Evolutionary conservation across 116 monocot genomes (phyloP).

Genomic region (Papilionanthe hybrid): DNA sequence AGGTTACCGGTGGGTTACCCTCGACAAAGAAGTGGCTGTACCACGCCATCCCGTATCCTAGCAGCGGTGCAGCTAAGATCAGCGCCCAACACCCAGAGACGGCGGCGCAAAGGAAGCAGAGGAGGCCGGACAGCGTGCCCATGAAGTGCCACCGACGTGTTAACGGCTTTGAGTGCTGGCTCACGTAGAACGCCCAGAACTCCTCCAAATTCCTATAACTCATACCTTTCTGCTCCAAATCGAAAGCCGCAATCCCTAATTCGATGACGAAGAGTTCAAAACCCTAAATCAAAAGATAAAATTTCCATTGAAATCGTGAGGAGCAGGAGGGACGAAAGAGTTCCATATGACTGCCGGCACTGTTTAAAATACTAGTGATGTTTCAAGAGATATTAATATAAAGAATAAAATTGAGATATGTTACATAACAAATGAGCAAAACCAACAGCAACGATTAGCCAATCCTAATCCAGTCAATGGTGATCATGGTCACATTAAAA

Average conservation of each 20-base stretch:
- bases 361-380: too few species aligned
- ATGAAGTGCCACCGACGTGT: conserved; percentile 83
- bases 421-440: too few species aligned
- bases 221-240: conserved; percentile 16
- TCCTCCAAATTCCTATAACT: conserved; percentile 74
- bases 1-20: conserved; percentile 64
- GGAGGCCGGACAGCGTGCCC: conserved; percentile 46
- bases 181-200: conserved; percentile 88
- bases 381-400: too few species aligned
- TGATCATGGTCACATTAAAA: too few species aligned
- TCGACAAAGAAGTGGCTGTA: conserved; percentile 93
- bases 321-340: neutral
- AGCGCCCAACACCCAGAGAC: conserved; percentile 26
- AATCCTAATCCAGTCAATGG: too few species aligned
- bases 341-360: too few species aligned
- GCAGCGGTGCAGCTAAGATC: conserved; percentile 33
- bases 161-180: conserved; percentile 76
- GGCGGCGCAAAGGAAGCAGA: conserved; percentile 33
- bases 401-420: too few species aligned
- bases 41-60: conserved; percentile 71
- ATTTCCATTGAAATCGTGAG: neutral
- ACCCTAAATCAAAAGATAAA: too few species aligned
- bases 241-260: neutral
- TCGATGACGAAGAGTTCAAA: neutral
- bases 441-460: too few species aligned